These are phyloP conservation scores for Lasiodiplodia sp. DNA, from an alignment of 2,329 filamentous ascomycete species.

Conservation along the genomic window DNA sequence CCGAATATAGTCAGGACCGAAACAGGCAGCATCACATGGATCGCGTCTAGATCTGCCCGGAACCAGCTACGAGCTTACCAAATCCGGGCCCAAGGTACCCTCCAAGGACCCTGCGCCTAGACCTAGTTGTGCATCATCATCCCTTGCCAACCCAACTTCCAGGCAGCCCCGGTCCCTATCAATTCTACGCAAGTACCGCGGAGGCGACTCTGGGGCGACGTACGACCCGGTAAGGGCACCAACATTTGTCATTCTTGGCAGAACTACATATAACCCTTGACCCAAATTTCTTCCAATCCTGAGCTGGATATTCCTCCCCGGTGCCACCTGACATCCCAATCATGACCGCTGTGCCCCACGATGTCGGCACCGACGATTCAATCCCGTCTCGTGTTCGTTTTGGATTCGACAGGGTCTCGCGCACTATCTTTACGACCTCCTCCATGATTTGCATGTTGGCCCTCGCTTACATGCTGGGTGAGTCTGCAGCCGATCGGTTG, in stretches of 20 bases:
- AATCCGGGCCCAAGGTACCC: not conserved
- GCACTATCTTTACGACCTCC: conserved; percentile 33
- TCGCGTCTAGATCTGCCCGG: not conserved
- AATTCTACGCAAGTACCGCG: not conserved
- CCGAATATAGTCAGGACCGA: not conserved
- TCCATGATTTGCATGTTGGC: conserved; percentile 40
- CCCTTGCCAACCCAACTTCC: not conserved
- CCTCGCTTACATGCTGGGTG: conserved; percentile 39
- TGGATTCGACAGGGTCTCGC: not conserved
- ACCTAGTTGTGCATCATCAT: not conserved
- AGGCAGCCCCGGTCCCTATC: not conserved
- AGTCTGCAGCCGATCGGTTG: not conserved
- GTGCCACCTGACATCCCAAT: not conserved
- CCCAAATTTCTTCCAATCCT: too few species aligned
- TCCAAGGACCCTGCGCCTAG: not conserved
- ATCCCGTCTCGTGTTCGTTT: not conserved
- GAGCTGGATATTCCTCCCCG: too few species aligned
- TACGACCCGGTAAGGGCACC: not conserved
- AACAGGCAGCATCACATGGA: not conserved
- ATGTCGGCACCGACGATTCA: too few species aligned
- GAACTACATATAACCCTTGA: not conserved
- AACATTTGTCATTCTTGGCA: not conserved
- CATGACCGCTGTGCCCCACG: not conserved
- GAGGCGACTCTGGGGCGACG: too few species aligned
- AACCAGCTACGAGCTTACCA: not conserved